Base-by-base conservation (phyloP, 2,329 filamentous ascomycete genomes). In the Clonostachys solani region DNA sequence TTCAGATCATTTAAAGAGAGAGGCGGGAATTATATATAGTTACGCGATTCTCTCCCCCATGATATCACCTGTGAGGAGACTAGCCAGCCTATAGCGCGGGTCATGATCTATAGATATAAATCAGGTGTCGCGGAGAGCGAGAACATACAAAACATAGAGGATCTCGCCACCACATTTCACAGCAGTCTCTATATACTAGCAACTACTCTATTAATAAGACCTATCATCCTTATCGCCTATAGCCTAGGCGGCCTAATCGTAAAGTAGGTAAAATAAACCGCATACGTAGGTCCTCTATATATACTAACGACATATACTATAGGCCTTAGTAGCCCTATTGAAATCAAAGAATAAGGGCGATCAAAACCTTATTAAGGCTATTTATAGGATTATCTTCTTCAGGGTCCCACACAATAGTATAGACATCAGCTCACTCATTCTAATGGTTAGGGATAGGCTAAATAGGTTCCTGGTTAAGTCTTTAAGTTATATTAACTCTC, bases 1-100 rank as follows among this genome's bases (percentile, higher is more conserved):
- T 64, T 58, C 23, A 54, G 55, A 4, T 64, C 60, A 2, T 64
- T 63, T 47, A 61, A 61, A 44, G 56, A 58, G 33, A 49, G 48
- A 41, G 48, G 44, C 12, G 55, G 53, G 4, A 13, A 42, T 6
- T 47, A 58, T 36, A 60, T 62, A 58, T 63, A 60, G 60, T 49
- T 63, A 12, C 54, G 57, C 19, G 60, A 64, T 46, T 34, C 54
- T 2, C 56, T 64, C 5, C 54, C 54, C 2, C 33, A 49, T 9
- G 50, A 62, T 45, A 29, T 62, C 15, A 40, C 17, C 3, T 17
- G 29, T 7, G 42, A 48, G 13, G 40, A 13, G 8, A 41, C 41
- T 5, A 33, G 33, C 7, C 8, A 16, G 12, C 38, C 51, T 0
- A 42, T 37, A 1, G 56, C 54, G 5, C 51, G 58, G 12, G 50